A percentile compares a stretch with the other conserved stretches of the same genome.
Evolutionary conservation across 495 filamentous ascomycete genomes (phyloP).

Genomic region (Neurospora pannonica): DNA sequence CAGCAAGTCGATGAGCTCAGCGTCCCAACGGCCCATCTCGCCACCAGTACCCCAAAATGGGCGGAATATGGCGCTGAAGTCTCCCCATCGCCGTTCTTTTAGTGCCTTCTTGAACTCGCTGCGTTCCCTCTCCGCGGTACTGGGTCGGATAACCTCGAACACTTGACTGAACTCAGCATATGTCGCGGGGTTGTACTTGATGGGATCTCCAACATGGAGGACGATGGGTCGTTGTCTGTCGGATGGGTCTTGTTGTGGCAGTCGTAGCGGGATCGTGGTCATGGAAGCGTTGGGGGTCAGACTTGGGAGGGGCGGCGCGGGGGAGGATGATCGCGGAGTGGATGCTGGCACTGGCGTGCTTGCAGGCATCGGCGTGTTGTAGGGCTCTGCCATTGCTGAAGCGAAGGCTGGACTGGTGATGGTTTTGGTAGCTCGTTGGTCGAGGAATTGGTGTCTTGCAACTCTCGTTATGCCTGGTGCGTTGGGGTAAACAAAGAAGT

Average conservation of each 20-base stretch:
- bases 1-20: slow-evolving; percentile 56
- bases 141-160: slow-evolving; percentile 51
- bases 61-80: slow-evolving; percentile 64
- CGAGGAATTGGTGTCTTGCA: not conserved
- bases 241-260: slow-evolving; percentile 3
- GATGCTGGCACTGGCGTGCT: slow-evolving; percentile 34
- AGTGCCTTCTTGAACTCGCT: slow-evolving; percentile 54
- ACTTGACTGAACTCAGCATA: slow-evolving; percentile 44
- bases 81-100: slow-evolving; percentile 54
- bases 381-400: slow-evolving; percentile 35
- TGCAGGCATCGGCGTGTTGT: slow-evolving; percentile 37
- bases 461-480: not conserved
- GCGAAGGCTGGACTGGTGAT: not conserved
- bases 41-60: slow-evolving; percentile 74
- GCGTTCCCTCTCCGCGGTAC: slow-evolving; percentile 40
- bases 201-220: slow-evolving; percentile 60
- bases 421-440: not conserved
- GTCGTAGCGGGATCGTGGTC: slow-evolving; percentile 6
- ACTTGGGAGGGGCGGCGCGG: slow-evolving; percentile 23
- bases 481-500: not conserved
- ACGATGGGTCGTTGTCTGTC: slow-evolving; percentile 31
- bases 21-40: slow-evolving; percentile 72
- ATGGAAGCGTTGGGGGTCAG: slow-evolving; percentile 13
- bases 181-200: slow-evolving; percentile 54
- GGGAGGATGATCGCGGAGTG: slow-evolving; percentile 34